A percentile compares a stretch with the other conserved stretches of the same genome.
Evolutionary conservation across 331 rosid species (phyloP).

Genomic region (Cucumis variabilis): DNA sequence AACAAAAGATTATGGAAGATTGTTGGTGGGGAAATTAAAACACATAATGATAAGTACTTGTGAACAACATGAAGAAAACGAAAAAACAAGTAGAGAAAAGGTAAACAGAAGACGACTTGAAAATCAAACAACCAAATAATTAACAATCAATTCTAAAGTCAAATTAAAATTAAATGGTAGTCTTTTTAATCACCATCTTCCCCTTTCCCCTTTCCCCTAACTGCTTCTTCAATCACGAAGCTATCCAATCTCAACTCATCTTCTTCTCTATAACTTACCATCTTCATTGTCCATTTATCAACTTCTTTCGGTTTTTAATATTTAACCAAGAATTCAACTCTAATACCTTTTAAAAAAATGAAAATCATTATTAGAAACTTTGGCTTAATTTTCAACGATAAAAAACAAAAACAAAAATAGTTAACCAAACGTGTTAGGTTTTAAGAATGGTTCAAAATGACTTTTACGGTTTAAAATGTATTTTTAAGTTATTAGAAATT

Average conservation of each 20-base stretch:
- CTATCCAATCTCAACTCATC: background rate
- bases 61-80: conserved; percentile 32
- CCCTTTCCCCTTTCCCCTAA: background rate
- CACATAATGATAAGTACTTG: conserved; percentile 29
- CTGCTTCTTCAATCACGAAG: conserved; percentile 4
- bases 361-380: no score
- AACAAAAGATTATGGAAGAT: background rate
- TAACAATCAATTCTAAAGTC: conserved; percentile 22
- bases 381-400: no score
- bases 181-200: conserved; percentile 18
- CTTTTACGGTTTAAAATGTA: no score
- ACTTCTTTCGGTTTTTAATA: no score
- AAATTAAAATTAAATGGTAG: background rate
- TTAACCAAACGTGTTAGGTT: no score
- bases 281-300: no score
- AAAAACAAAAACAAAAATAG: no score
- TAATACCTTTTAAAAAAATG: no score
- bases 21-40: background rate
- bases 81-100: conserved; percentile 29
- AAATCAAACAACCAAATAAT: conserved; percentile 25
- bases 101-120: conserved; percentile 33
- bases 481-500: no score
- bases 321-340: no score
- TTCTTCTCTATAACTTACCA: background rate
- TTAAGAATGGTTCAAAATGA: no score